phyloP scores from a whole-genome alignment of 2,329 filamentous ascomycete species.

The Arthrobotrys sinensis region DNA sequence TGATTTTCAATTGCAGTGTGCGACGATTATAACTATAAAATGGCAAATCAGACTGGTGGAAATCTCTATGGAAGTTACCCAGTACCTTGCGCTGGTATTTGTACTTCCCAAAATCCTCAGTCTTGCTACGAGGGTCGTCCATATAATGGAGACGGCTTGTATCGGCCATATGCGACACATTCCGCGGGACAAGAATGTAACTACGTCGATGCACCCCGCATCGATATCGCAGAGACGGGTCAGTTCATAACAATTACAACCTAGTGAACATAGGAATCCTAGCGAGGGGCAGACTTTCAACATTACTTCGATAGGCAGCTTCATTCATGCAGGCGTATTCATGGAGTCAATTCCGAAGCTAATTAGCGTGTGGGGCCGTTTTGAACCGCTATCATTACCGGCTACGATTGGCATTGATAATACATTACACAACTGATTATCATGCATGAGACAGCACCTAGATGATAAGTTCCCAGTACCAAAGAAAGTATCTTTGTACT shows the following conservation, averaged over 20 bases:
- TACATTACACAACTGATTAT: conserved; percentile 30
- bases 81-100: neutral
- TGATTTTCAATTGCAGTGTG: neutral
- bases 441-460: neutral
- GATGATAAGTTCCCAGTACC: conserved; percentile 1
- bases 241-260: conserved; percentile 9
- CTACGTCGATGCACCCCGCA: conserved; percentile 21
- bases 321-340: neutral
- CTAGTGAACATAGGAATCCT: neutral
- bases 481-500: too few species aligned
- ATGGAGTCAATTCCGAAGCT: neutral
- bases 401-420: conserved; percentile 23
- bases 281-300: neutral
- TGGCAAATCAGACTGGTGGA: too few species aligned
- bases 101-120: neutral
- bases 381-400: conserved; percentile 20
- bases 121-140: neutral
- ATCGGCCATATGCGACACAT: conserved; percentile 17
- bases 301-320: conserved; percentile 1
- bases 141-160: conserved; percentile 8
- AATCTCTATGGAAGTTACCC: too few species aligned
- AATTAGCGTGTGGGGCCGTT: conserved; percentile 18
- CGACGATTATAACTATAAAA: neutral
- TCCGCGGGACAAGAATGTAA: neutral
- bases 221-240: neutral